Evolutionary conservation across 2,329 filamentous ascomycete species (phyloP).

Genomic region (Neofusicoccum cordaticola): DNA sequence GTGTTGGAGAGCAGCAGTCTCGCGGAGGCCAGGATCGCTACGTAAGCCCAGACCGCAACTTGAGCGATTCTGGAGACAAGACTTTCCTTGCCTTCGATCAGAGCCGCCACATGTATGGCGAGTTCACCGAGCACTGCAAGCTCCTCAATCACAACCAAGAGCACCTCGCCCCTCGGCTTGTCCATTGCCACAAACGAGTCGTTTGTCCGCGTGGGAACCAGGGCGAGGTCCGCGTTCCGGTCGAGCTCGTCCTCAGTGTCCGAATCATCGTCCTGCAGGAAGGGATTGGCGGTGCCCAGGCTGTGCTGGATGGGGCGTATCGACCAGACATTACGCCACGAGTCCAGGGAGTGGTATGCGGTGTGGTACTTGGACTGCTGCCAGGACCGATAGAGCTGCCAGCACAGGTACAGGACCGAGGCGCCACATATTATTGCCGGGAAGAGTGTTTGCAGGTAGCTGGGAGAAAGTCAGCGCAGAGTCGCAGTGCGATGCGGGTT

Average conservation of each 20-base stretch:
- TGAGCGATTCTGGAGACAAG: constrained; percentile 54
- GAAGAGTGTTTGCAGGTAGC: constrained; percentile 76
- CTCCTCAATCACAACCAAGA: constrained; percentile 71
- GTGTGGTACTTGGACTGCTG: constrained; percentile 52
- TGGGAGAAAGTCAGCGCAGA: constrained; percentile 35
- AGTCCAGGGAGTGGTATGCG: constrained; percentile 58
- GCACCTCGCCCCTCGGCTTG: constrained; percentile 69
- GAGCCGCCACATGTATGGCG: constrained; percentile 63
- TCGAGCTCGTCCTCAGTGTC: constrained; percentile 59
- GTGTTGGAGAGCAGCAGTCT: constrained; percentile 64
- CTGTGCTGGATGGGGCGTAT: constrained; percentile 28
- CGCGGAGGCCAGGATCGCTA: constrained; percentile 68
- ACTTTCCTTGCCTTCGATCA: constrained; percentile 49
- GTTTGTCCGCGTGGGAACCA: constrained; percentile 53
- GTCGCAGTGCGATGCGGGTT: background rate
- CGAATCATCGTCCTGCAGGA: constrained; percentile 33
- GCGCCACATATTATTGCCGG: constrained; percentile 68
- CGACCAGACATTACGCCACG: constrained; percentile 41
- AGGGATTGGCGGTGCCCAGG: constrained; percentile 26
- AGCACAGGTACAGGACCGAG: constrained; percentile 66
- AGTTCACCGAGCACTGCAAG: constrained; percentile 70
- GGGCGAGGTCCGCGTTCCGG: constrained; percentile 54
- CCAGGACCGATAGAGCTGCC: constrained; percentile 56
- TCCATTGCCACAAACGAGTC: constrained; percentile 65
- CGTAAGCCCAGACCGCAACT: constrained; percentile 76